Evolutionary conservation across 2,329 filamentous ascomycete genomes (phyloP).

Genomic region (Paecilomyces sp.): DNA sequence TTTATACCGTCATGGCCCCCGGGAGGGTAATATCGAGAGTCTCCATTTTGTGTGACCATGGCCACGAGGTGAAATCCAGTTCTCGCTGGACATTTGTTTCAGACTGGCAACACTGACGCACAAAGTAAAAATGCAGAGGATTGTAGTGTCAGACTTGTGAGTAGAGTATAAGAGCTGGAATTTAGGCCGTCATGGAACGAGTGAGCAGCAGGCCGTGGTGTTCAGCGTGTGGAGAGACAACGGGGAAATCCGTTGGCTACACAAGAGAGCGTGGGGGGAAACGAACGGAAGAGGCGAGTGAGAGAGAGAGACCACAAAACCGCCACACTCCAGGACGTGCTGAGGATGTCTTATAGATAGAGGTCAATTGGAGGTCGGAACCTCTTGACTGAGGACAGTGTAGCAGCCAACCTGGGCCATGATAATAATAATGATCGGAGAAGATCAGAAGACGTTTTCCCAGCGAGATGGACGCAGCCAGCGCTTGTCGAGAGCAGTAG

Average conservation of each 20-base stretch:
- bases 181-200: background rate
- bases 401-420: slow-evolving; percentile 2
- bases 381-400: slow-evolving; percentile 7
- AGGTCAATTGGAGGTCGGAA: slow-evolving; percentile 13
- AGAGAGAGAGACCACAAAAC: slow-evolving; percentile 1
- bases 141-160: background rate
- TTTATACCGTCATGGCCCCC: slow-evolving; percentile 23
- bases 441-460: slow-evolving; percentile 5
- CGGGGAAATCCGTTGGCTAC: slow-evolving; percentile 2
- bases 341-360: slow-evolving; percentile 21
- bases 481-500: background rate
- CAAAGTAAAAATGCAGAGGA: slow-evolving; percentile 3
- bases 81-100: slow-evolving; percentile 35
- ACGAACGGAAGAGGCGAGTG: slow-evolving; percentile 3
- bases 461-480: background rate
- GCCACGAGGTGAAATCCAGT: slow-evolving; percentile 30
- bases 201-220: background rate
- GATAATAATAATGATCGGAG: background rate
- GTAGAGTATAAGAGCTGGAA: background rate
- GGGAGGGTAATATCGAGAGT: slow-evolving; percentile 25
- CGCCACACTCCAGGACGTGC: slow-evolving; percentile 9
- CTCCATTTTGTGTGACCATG: slow-evolving; percentile 39
- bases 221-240: slow-evolving; percentile 1
- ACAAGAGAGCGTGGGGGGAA: slow-evolving; percentile 5
- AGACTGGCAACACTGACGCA: slow-evolving; percentile 3